phyloP scores from a whole-genome alignment of 768 basidiomycete genomes.

The Hygrocybe punicea region DNA sequence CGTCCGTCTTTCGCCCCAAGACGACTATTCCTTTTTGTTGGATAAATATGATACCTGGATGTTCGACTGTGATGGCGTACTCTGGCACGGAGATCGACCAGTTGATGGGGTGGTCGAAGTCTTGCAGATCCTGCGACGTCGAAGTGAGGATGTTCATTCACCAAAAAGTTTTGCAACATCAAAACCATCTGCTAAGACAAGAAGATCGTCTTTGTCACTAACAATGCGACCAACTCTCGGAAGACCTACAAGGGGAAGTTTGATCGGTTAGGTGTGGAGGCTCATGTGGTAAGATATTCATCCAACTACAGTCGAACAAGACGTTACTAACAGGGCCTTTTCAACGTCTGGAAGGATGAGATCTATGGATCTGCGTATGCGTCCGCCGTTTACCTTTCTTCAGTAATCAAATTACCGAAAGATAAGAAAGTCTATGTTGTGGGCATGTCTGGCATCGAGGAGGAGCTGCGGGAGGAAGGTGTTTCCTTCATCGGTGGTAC shows the following conservation, averaged over 20 bases:
- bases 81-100: conserved; percentile 82
- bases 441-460: conserved; percentile 87
- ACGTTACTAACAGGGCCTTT: conserved; percentile 4
- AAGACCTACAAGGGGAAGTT: conserved; percentile 87
- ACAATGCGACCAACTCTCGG: conserved; percentile 94
- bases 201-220: conserved; percentile 88
- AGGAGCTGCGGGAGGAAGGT: conserved; percentile 88
- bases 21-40: conserved; percentile 49
- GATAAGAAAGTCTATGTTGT: conserved; percentile 95
- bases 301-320: neutral
- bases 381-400: conserved; percentile 70
- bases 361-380: conserved; percentile 93
- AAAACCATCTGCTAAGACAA: conserved; percentile 51
- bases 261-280: conserved; percentile 82
- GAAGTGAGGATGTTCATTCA: conserved; percentile 49
- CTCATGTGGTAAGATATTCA: conserved; percentile 69
- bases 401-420: conserved; percentile 83
- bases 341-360: conserved; percentile 65
- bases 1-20: conserved; percentile 38
- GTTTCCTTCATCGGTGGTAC: conserved; percentile 79
- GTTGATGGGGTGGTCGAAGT: conserved; percentile 79
- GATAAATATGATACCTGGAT: conserved; percentile 88
- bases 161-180: conserved; percentile 1
- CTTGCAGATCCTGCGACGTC: conserved; percentile 63
- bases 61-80: conserved; percentile 94